Evolutionary conservation across 2,329 filamentous ascomycete genomes (phyloP), one percentile per base, ranked within the genome.

Genomic region (Paecilomyces niveus): DNA sequence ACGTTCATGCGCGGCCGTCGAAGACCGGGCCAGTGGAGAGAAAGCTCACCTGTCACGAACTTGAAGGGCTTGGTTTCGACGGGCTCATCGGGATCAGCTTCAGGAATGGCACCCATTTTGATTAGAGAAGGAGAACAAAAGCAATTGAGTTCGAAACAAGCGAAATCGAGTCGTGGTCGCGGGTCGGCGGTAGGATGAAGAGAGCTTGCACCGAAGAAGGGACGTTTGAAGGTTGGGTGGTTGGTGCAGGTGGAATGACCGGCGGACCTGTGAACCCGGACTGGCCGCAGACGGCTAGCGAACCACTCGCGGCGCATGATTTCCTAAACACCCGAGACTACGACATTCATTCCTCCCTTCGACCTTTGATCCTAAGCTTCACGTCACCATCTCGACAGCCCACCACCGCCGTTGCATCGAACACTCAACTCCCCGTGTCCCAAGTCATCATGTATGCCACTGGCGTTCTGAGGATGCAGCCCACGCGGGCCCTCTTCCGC

Each of bases 61-160:
- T 99, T 99, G 89, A 99, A 99, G 80, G 95, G 95, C 88, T 97
- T 99, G 81, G 92, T 97, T 78, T 96, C 89, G 74, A 86, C 86
- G 74, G 85, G 83, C 73, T 90, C 88, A 75, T 90, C 90, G 72
- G 78, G 75, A 66, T 90, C 88, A 61, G 70, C 72, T 66, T 77
- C 73, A 65, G 77, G 76, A 71, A 79, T 79, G 81, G 95, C 90
- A 77, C 92, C 89, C 93, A 99, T 99, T 71, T 81, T 92, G 85
- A 79, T 79, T 73, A 67, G 69, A 69, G 65, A 65, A 62, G 61
- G 61, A 57, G 53, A 60, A 68, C 66, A 71, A 69, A 70, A 72
- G 72, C 67, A 70, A 72, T 60, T 65, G 65, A 64, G 59, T 60
- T 26, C 50, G 54, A 55, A 21, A 21, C 39, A 62, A 53, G 32